Conservation (phyloP, 2,329 filamentous ascomycete species). For the Fusarium sororula region DNA sequence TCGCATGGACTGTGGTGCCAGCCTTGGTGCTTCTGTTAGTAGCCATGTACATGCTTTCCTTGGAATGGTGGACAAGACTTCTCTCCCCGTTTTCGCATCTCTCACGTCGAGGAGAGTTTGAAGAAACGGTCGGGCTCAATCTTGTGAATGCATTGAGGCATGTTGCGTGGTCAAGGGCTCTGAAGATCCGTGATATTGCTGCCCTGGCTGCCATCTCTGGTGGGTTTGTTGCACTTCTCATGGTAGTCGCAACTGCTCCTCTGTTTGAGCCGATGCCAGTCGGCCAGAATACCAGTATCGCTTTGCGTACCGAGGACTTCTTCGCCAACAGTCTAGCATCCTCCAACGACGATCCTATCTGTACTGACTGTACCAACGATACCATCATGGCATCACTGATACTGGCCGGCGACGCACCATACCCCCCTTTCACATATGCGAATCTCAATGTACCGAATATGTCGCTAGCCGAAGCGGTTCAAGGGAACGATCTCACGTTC, state of each 20-base stretch:
- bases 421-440: constrained; percentile 50
- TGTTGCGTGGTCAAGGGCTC: constrained; percentile 41
- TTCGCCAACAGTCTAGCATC: constrained; percentile 44
- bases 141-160: constrained; percentile 46
- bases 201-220: constrained; percentile 42
- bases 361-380: constrained; percentile 42
- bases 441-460: constrained; percentile 43
- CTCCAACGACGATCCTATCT: constrained; percentile 33
- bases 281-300: constrained; percentile 32
- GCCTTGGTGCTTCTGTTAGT: constrained; percentile 43
- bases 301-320: constrained; percentile 42
- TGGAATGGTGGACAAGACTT: constrained; percentile 46
- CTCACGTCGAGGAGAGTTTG: constrained; percentile 39
- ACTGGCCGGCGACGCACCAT: constrained; percentile 47
- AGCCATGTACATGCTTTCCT: constrained; percentile 44
- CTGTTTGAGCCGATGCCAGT: constrained; percentile 46
- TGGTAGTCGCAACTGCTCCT: constrained; percentile 46
- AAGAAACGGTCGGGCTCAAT: constrained; percentile 45
- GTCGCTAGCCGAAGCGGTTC: constrained; percentile 20
- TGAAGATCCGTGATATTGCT: constrained; percentile 40
- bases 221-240: constrained; percentile 42
- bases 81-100: constrained; percentile 48
- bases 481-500: constrained; percentile 24
- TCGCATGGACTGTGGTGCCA: constrained; percentile 50
- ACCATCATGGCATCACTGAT: constrained; percentile 48